Base-by-base conservation (phyloP, 768 basidiomycete species). In the Suillus hirtellus region DNA sequence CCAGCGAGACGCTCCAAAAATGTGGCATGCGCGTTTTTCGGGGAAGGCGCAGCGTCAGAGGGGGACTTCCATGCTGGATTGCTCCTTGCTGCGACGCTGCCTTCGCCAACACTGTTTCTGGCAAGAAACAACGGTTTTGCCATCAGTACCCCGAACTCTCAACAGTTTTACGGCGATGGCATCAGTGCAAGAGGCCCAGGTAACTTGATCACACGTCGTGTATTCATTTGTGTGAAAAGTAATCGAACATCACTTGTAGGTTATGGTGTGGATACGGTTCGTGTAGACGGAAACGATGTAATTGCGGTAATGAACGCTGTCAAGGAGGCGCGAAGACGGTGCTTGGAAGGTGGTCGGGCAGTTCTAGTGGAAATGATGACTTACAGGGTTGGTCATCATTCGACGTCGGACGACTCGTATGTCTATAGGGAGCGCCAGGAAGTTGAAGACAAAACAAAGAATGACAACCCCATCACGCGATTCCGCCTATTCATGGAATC, bases 1-100 rank as follows among this genome's bases (percentile, higher is more conserved):
- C 89, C 89, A 0, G 77, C 75, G 55, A 86, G 89, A 37, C 82
- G 87, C 42, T 82, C 82, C 50, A 86, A 84, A 61, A 89, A 88
- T 62, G 88, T 95, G 54, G 94, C 95, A 0, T 90, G 88, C 10
- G 93, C 93, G 59, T 97, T 88, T 75, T 96, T 96, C 67, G 95
- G 95, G 27, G 96, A 98, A 77, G 95, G 94, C 64, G 93, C 94
- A 8, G 93, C 95, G 2, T 93, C 92, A 2, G 95, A 96, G 77
- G 94, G 94, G 63, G 95, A 97, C 74, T 96, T 96, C 73, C 95
- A 98, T 71, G 96, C 95, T 0, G 96, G 94, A 34, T 79, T 95
- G 70, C 83, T 91, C 61, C 81, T 93, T 53, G 89, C 89, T 34
- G 92, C 90, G 3, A 90, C 89, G 0, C 80, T 94, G 37, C 86